Base-by-base conservation (phyloP, 768 basidiomycete genomes). In the Hericium alpestre region DNA sequence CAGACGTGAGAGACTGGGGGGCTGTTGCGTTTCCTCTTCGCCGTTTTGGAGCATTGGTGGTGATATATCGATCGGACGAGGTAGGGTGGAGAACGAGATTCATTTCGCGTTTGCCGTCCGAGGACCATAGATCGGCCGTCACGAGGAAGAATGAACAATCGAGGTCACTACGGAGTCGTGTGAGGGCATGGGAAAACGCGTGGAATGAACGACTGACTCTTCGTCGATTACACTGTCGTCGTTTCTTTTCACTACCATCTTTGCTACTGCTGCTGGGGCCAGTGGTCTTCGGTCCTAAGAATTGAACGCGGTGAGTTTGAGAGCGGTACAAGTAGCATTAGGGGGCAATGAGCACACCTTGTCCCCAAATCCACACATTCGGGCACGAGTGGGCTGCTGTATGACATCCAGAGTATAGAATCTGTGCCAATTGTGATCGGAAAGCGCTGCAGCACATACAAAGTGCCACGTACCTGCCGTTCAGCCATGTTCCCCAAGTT, bases 351-450 rank as follows among this genome's bases (percentile, higher is more conserved):
- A 27, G 48, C 18, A 66, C 76, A 92, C 93, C 77, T 94, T 95
- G 76, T 96, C 92, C 48, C 93, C 93, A 70, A 95, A 94, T 11
- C 94, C 94, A 69, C 93, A 95, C 86, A 94, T 94, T 61, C 93
- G 82, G 51, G 93, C 94, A 46, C 93, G 82, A 50, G 90, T 70
- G 41, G 94, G 93, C 64, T 94, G 82, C 68, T 96, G 94, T 3
- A 90, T 79, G 64, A 94, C 81, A 62, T 90, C 85, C 43, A 95
- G 78, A 13, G 84, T 82, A 70, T 94, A 94, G 67, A 87, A 76
- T 66, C 90, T 92, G 54, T 1, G 27, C 54, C 56, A 12, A 61
- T 55, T 40, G 64, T 40, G 25, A 52, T 37, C 18, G 38, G 38
- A 23, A 41, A 12, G 16, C 32, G 41, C 11, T 41, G 16, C 40